Percentiles rank a stretch among this genome's conserved stretches.
Evolutionary conservation across 2,329 filamentous ascomycete species (phyloP).

Genomic region (Raffaelea deltoideospora): DNA sequence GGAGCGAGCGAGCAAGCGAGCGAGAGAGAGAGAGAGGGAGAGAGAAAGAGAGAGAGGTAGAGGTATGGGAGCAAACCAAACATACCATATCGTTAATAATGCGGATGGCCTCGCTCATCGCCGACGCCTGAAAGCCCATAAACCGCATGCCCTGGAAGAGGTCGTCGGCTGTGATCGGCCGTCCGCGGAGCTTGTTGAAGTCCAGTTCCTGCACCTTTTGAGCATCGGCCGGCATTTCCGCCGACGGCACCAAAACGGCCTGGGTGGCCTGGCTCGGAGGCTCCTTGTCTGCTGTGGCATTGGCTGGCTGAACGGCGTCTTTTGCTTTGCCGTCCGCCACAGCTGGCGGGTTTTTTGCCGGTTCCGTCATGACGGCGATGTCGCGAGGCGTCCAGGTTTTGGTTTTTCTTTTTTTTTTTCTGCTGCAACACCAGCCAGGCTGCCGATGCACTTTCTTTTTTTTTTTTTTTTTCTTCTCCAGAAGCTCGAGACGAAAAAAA

Average conservation of each 20-base stretch:
- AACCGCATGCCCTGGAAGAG: slow-evolving; percentile 65
- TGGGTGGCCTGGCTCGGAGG: slow-evolving; percentile 52
- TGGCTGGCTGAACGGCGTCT: too few species aligned
- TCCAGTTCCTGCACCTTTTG: slow-evolving; percentile 80
- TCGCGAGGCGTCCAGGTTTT: neutral
- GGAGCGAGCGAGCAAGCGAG: too few species aligned
- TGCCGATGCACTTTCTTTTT: too few species aligned
- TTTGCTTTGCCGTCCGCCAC: too few species aligned
- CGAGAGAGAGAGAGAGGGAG: neutral
- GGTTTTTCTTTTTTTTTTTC: neutral
- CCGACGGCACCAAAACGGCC: slow-evolving; percentile 74
- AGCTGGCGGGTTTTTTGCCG: too few species aligned
- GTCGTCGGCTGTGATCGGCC: slow-evolving; percentile 71
- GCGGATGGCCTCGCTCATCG: slow-evolving; percentile 71
- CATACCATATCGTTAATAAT: slow-evolving; percentile 93
- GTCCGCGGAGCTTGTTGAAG: slow-evolving; percentile 65
- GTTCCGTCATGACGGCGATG: neutral
- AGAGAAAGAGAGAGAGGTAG: neutral
- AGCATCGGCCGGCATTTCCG: slow-evolving; percentile 64
- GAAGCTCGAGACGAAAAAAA: too few species aligned
- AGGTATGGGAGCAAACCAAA: neutral
- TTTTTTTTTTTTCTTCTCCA: too few species aligned
- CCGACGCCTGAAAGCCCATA: slow-evolving; percentile 62
- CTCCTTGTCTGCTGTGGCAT: too few species aligned
- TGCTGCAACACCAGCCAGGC: too few species aligned